Conservation (phyloP, 208 protist genomes). For the Leishmania gerbilli region DNA sequence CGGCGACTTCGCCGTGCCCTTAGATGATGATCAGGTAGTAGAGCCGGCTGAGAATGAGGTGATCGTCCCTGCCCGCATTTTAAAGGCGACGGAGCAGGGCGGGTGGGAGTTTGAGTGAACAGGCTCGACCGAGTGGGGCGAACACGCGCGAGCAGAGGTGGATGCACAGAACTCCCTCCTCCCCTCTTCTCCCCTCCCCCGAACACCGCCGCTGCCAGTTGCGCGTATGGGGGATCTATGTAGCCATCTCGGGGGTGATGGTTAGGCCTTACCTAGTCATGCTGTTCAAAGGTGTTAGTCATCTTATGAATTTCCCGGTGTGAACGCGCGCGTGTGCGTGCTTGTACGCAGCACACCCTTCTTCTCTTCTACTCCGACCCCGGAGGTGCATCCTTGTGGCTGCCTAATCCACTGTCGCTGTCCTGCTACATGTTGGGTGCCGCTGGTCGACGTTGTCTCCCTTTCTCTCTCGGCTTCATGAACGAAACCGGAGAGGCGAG, state of each 20-base stretch:
- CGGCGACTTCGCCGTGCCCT: constrained; percentile 12
- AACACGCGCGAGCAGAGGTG: neutral
- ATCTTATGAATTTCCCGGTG: neutral
- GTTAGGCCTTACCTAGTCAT: neutral
- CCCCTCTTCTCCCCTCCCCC: neutral
- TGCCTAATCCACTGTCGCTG: neutral
- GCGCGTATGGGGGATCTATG: neutral
- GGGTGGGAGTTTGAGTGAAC: constrained; percentile 42
- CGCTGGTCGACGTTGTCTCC: neutral
- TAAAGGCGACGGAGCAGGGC: constrained; percentile 34
- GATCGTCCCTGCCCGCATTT: constrained; percentile 43
- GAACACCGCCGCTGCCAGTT: neutral
- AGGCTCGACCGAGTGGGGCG: neutral
- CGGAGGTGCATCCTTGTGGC: neutral
- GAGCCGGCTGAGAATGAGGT: constrained; percentile 32
- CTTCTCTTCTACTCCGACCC: neutral
- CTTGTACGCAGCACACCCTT: neutral
- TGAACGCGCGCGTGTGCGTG: neutral
- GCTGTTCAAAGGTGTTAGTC: neutral
- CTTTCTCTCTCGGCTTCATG: neutral
- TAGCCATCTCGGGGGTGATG: neutral
- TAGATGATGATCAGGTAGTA: constrained; percentile 39
- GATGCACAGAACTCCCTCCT: neutral
- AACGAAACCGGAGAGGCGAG: neutral
- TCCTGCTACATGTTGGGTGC: neutral